Evolutionary conservation across 192 early-diverging fungal genomes (phyloP).

Genomic region (Umbelopsis sp.): DNA sequence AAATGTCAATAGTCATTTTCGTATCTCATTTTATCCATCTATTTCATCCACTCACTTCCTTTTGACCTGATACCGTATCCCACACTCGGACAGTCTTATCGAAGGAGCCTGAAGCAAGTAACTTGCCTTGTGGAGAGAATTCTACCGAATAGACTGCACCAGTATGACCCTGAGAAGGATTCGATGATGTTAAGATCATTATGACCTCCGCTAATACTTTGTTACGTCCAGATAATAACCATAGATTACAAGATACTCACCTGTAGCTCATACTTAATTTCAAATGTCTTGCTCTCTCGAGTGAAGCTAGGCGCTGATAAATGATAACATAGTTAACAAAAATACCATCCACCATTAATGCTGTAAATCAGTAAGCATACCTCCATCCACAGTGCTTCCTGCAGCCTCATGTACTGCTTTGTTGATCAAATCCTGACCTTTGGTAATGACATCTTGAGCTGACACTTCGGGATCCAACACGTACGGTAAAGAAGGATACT

Average conservation of each 20-base stretch:
- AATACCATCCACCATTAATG: background rate
- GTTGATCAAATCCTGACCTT: conserved; percentile 35
- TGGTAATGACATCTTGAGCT: conserved; percentile 23
- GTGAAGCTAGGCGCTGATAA: conserved; percentile 30
- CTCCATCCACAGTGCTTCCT: conserved; percentile 25
- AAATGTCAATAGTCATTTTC: background rate
- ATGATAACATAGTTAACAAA: background rate
- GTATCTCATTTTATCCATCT: background rate
- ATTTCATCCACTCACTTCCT: conserved; percentile 53
- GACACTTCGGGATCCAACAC: conserved; percentile 37
- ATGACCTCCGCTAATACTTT: background rate
- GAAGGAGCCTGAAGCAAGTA: conserved; percentile 90
- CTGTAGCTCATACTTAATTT: conserved; percentile 69
- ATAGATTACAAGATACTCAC: conserved; percentile 26
- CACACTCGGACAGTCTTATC: conserved; percentile 93
- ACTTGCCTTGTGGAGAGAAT: conserved; percentile 82
- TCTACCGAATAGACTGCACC: conserved; percentile 91
- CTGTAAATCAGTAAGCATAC: background rate
- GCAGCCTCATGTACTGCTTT: conserved; percentile 33
- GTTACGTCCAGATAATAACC: background rate
- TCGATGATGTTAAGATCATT: background rate
- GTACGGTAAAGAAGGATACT: conserved; percentile 46
- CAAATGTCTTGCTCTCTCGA: conserved; percentile 57
- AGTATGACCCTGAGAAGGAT: conserved; percentile 67
- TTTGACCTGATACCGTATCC: conserved; percentile 69